These are phyloP conservation scores for Poterioochromonas sp. DNA, from an alignment of 352 stramenopile species.

Conservation along the genomic window DNA sequence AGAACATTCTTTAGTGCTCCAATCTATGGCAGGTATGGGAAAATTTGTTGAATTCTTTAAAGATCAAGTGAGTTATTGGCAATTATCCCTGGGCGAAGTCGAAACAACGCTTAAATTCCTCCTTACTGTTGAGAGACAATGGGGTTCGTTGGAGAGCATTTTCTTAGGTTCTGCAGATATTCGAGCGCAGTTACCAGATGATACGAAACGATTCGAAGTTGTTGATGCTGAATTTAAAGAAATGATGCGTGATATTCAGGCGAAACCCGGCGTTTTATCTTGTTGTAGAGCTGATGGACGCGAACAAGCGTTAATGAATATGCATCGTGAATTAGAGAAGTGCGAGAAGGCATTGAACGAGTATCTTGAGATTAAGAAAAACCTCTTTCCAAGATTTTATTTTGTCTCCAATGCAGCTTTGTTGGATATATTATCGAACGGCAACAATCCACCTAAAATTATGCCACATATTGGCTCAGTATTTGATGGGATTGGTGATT, in stretches of 20 bases:
- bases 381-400: conserved; percentile 97
- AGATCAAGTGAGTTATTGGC: conserved; percentile 79
- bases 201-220: conserved; percentile 95
- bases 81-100: conserved; percentile 85
- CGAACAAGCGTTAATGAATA: conserved; percentile 84
- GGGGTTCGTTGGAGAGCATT: conserved; percentile 93
- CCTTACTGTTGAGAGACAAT: conserved; percentile 90
- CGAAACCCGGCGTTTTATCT: conserved; percentile 78
- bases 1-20: conserved; percentile 90
- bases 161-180: conserved; percentile 95
- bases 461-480: conserved; percentile 73
- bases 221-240: conserved; percentile 96
- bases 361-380: conserved; percentile 95
- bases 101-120: conserved; percentile 91
- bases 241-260: conserved; percentile 84
- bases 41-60: conserved; percentile 90
- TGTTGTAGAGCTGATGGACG: conserved; percentile 90
- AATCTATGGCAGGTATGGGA: conserved; percentile 91
- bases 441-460: conserved; percentile 66
- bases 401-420: conserved; percentile 95
- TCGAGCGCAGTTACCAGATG: conserved; percentile 92
- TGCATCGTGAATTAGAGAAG: conserved; percentile 95
- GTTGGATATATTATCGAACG: conserved; percentile 89
- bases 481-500: conserved; percentile 67
- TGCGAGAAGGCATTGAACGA: conserved; percentile 94